Evolutionary conservation across 164 flowering plant species (phyloP).

Genomic region (Annona cherimola): DNA sequence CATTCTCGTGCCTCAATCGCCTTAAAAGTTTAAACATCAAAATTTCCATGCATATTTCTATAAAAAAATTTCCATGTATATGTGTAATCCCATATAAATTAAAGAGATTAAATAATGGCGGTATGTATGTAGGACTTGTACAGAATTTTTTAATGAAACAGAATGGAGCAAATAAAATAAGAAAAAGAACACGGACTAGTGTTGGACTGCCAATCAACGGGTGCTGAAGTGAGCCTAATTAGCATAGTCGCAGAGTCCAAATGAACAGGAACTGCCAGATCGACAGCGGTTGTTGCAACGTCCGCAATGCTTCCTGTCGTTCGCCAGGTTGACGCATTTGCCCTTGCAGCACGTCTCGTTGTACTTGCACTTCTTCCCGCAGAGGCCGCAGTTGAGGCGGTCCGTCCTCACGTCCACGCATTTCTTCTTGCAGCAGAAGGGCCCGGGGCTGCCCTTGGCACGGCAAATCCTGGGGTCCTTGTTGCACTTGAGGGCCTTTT

Average conservation of each 20-base stretch:
- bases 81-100: neutral
- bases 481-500: conserved; percentile 7
- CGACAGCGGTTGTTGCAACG: conserved; percentile 25
- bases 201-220: neutral
- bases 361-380: conserved; percentile 29
- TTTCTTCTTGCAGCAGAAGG: conserved; percentile 26
- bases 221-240: neutral
- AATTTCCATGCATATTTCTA: neutral
- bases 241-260: conserved; percentile 32
- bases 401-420: conserved; percentile 22
- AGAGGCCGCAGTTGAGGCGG: conserved; percentile 23
- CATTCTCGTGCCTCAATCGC: too few species aligned
- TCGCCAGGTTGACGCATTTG: conserved; percentile 20
- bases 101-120: neutral
- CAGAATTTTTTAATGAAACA: neutral
- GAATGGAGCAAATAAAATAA: neutral
- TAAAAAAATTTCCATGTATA: too few species aligned
- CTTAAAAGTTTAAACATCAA: too few species aligned
- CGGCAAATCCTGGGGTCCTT: conserved; percentile 22
- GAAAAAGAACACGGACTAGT: neutral
- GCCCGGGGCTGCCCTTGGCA: conserved; percentile 15
- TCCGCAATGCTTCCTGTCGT: conserved; percentile 22
- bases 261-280: conserved; percentile 17
- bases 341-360: conserved; percentile 27
- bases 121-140: neutral